These are phyloP conservation scores for Dactylellina leptospora DNA, from an alignment of 2,329 filamentous ascomycete species.

Conservation along the genomic window DNA sequence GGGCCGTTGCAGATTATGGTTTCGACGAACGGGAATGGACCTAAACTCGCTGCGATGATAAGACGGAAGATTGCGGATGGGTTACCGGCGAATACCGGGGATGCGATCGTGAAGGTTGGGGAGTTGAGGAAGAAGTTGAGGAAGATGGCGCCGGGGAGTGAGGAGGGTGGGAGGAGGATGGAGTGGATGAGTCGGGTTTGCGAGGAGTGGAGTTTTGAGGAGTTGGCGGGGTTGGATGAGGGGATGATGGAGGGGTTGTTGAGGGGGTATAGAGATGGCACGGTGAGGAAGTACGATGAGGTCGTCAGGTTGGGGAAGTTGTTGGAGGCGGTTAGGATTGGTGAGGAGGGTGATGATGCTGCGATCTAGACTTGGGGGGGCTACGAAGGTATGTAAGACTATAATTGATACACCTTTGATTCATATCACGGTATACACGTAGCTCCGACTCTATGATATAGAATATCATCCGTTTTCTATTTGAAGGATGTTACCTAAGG, in stretches of 20 bases:
- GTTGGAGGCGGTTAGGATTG: conserved; percentile 33
- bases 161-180: conserved; percentile 88
- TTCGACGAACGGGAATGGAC: conserved; percentile 95
- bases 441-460: not conserved
- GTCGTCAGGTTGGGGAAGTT: conserved; percentile 37
- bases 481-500: not conserved
- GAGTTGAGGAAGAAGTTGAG: conserved; percentile 80
- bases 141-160: conserved; percentile 73
- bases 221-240: conserved; percentile 82
- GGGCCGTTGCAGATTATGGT: conserved; percentile 98
- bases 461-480: not conserved
- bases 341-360: conserved; percentile 44
- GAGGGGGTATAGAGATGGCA: conserved; percentile 53
- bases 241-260: conserved; percentile 86
- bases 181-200: conserved; percentile 93
- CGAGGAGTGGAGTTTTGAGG: conserved; percentile 83
- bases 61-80: conserved; percentile 79
- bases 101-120: conserved; percentile 85
- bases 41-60: conserved; percentile 86
- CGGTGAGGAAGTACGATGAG: conserved; percentile 50
- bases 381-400: not conserved
- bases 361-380: not conserved
- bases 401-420: not conserved
- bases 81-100: conserved; percentile 80
- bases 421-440: not conserved